These are phyloP conservation scores for Musa troglodytarum DNA, from an alignment of 176 grass and related monocot genomes.

Conservation along the genomic window DNA sequence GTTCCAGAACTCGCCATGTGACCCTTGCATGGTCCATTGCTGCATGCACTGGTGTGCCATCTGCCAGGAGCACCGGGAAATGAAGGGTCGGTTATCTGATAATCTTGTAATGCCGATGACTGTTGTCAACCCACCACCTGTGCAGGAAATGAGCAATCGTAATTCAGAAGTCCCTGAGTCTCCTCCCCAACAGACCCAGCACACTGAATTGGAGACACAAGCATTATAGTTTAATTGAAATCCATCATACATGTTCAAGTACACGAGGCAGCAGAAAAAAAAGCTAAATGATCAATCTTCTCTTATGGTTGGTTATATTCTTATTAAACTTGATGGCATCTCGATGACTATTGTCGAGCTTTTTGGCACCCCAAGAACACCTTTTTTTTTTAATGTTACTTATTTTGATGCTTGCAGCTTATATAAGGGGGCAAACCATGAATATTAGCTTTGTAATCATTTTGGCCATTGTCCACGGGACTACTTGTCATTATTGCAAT, in stretches of 20 bases:
- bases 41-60: constrained; percentile 92
- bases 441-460: no score
- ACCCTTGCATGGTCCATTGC: constrained; percentile 87
- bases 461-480: no score
- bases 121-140: constrained; percentile 61
- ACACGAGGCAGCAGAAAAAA: no score
- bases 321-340: no score
- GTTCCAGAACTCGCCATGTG: constrained; percentile 66
- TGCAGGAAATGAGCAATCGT: constrained; percentile 77
- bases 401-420: no score
- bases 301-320: no score
- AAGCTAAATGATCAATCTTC: no score
- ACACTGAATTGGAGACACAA: constrained; percentile 9
- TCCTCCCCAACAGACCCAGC: constrained; percentile 18
- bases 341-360: no score
- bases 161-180: constrained; percentile 7
- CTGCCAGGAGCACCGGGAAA: constrained; percentile 92
- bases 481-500: no score
- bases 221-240: not conserved
- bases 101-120: constrained; percentile 54
- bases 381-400: no score
- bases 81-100: constrained; percentile 63
- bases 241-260: not conserved
- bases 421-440: no score
- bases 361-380: no score